Percentiles rank a stretch among this genome's conserved stretches.
phyloP scores from a whole-genome alignment of 2,329 filamentous ascomycete genomes.

The Paramyrothecium roridum region DNA sequence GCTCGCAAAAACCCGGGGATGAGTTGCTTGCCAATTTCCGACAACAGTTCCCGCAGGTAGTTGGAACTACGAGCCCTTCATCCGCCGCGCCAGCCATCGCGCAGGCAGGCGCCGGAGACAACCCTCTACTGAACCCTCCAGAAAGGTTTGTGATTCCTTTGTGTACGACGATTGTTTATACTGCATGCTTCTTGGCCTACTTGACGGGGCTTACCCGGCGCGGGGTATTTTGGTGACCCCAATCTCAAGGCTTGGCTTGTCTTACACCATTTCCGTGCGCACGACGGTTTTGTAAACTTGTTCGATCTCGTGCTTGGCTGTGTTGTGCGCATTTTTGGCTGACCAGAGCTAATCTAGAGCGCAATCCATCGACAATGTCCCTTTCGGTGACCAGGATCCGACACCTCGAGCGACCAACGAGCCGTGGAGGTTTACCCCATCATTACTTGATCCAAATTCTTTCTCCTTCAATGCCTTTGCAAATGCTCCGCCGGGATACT shows the following conservation, averaged over 20 bases:
- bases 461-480: conserved; percentile 77
- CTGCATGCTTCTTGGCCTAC: too few relatives aligned
- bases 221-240: conserved; percentile 1
- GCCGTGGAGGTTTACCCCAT: conserved; percentile 84
- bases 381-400: conserved; percentile 69
- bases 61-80: conserved; percentile 46
- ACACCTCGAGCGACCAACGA: conserved; percentile 79
- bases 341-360: conserved; percentile 11
- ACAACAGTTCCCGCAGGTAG: conserved; percentile 75
- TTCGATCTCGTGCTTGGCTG: too few relatives aligned
- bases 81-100: conserved; percentile 37
- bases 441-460: conserved; percentile 80
- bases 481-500: conserved; percentile 78
- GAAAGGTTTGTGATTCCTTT: conserved; percentile 21
- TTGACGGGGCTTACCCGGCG: not conserved
- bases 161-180: not conserved
- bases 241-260: too few relatives aligned
- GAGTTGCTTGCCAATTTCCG: conserved; percentile 83
- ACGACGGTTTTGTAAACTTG: too few relatives aligned
- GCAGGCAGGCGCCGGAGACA: conserved; percentile 25
- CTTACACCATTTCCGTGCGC: too few relatives aligned
- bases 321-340: conserved; percentile 3
- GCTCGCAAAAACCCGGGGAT: conserved; percentile 80
- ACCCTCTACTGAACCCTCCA: conserved; percentile 14
- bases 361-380: conserved; percentile 20